Evolutionary conservation across 2,329 filamentous ascomycete species (phyloP), one percentile per base, ranked within the genome.

Genomic region (Volutella citrinella): DNA sequence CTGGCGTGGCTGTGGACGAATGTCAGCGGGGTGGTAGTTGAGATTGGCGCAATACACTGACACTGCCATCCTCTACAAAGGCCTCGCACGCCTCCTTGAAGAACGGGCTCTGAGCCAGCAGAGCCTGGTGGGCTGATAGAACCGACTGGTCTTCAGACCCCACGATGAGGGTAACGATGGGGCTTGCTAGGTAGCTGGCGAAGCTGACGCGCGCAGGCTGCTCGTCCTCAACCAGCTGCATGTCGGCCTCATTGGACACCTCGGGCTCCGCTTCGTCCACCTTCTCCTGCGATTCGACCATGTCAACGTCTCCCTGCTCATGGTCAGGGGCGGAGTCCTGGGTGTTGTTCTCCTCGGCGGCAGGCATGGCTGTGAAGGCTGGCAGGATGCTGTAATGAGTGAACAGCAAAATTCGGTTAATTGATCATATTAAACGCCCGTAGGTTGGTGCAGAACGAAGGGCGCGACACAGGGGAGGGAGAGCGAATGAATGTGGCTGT

Each of bases 101-200:
- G 60, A 75, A 89, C 0, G 88, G 86, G 26, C 87, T 91, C 57
- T 82, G 75, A 10, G 67, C 55, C 21, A 97, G 71, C 17, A 96
- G 73, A 4, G 71, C 81, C 64, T 95, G 84, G 60, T 96, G 90
- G 7, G 87, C 87, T 16, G 79, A 82, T 38, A 96, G 73, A 19
- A 80, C 69, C 9, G 78, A 80, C 50, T 76, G 70, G 5, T 79
- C 76, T 36, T 72, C 80, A 29, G 64, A 62, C 10, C 84, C 83
- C 14, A 88, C 70, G n/a, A 80, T 55, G 18, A 89, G 63, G 12
- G 79, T 78, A 19, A 89, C 76, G 10, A 87, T 69, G 1, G 85
- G 83, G 43, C 82, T 87, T 43, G 69, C 74, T 15, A 89, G 69
- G 50, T 83, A 85, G 52, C 67, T 72, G 30, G 73, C 59, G 48